Evolutionary conservation across 345 rosid genomes (phyloP).

Genomic region (Hypericum androsaemum): DNA sequence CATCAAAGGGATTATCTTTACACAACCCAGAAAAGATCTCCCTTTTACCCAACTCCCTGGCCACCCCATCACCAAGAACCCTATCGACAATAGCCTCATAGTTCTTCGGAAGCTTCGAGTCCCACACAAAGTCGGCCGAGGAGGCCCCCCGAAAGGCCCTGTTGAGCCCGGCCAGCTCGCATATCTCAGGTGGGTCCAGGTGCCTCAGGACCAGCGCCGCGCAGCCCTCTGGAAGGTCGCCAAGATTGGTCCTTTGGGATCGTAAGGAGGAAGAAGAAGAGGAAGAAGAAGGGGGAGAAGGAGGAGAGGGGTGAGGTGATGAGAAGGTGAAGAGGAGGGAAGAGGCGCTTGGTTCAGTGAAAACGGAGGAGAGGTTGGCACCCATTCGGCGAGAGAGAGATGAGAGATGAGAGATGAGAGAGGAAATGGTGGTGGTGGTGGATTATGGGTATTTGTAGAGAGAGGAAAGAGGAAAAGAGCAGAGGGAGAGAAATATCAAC

Average conservation of each 20-base stretch:
- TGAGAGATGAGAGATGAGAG: not conserved
- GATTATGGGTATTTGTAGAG: not conserved
- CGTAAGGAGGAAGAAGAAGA: not conserved
- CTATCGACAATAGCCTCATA: slow-evolving; percentile 14
- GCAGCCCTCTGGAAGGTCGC: slow-evolving; percentile 34
- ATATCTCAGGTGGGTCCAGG: slow-evolving; percentile 29
- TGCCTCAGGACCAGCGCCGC: slow-evolving; percentile 14
- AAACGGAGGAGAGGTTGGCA: not conserved
- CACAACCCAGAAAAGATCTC: slow-evolving; percentile 25
- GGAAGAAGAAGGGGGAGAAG: not conserved
- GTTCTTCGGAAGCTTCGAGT: slow-evolving; percentile 29
- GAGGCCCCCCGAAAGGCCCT: slow-evolving; percentile 27
- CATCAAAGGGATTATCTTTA: slow-evolving; percentile 19
- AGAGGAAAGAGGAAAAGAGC: no score
- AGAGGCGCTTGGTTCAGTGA: not conserved
- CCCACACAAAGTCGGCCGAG: slow-evolving; percentile 29
- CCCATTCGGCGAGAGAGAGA: not conserved
- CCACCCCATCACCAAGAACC: slow-evolving; percentile 3
- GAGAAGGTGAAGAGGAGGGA: not conserved
- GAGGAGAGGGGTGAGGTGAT: not conserved
- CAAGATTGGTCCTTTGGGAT: slow-evolving; percentile 11
- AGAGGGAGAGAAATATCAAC: no score
- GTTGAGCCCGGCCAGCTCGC: slow-evolving; percentile 22
- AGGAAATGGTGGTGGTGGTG: not conserved
- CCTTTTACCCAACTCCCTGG: slow-evolving; percentile 15